Evolutionary conservation across 75 land plant genomes (phyloP).

Genomic region (Selaginella tamariscina): DNA sequence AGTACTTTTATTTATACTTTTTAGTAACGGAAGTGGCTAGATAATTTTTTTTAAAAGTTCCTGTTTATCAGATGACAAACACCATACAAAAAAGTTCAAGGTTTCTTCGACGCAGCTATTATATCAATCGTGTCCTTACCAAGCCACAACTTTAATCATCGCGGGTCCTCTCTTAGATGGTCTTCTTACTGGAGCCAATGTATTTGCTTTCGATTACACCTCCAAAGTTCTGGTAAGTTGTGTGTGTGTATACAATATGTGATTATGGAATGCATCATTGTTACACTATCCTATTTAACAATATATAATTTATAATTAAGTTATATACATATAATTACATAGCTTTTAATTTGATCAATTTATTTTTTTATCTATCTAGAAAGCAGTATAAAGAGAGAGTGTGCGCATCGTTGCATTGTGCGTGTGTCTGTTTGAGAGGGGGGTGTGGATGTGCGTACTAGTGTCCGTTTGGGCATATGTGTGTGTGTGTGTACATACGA

Average conservation of each 20-base stretch:
- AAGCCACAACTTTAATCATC: conserved; percentile 65
- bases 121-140: conserved; percentile 90
- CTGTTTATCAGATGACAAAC: conserved; percentile 72
- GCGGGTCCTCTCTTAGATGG: conserved; percentile 89
- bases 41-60: not conserved
- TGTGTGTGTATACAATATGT: not conserved
- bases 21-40: too few species aligned
- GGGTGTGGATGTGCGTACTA: not conserved
- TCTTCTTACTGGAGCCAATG: conserved; percentile 68
- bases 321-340: not conserved
- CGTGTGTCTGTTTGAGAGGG: not conserved
- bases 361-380: conserved; percentile 1
- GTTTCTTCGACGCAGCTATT: conserved; percentile 93
- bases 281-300: not conserved
- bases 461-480: not conserved
- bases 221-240: conserved; percentile 7
- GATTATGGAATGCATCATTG: not conserved
- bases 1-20: too few species aligned
- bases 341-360: not conserved
- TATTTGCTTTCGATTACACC: conserved; percentile 54
- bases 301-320: not conserved
- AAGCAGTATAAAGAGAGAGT: too few species aligned
- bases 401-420: not conserved
- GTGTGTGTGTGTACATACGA: not conserved
- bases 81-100: conserved; percentile 92